Evolutionary conservation across 2,329 filamentous ascomycete species (phyloP), one percentile per base, ranked within the genome.

Genomic region (Sclerotinia borealis): DNA sequence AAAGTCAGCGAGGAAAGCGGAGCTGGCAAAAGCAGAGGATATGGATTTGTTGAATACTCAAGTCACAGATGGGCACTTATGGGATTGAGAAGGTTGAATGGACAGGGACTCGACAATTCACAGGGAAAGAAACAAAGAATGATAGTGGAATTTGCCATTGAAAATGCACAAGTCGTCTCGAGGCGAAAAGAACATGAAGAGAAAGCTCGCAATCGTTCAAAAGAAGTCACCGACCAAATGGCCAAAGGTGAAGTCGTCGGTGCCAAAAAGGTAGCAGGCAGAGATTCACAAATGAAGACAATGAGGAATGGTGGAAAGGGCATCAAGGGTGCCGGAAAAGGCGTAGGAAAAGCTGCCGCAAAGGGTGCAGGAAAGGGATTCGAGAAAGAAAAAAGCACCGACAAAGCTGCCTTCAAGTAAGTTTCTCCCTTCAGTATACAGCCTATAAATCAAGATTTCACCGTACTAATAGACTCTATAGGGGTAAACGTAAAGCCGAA

Each of bases 11-110:
- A 96, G 77, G 82, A 84, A 49, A 86, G 81, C 58, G 92, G 90
- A 9, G 92, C 87, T 8, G 93, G 93, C 52, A 85, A 90, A 74
- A 95, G 90, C 75, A 85, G 93, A 75, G 95, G 95, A 6, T 99
- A 99, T 75, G 95, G 96, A 15, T 99, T 99, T 79, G 90, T 99
- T 69, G 95, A 99, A 78, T 99, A 97, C 77, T 90, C 87, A 68
- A 95, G 91, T 36, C 95, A 99, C 74, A 89, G 95, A 56, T 93
- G 89, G 81, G 95, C 95, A 17, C 82, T 99, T 45, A 98, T 98
- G 91, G 95, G 92, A 29, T 80, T 99, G 67, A 84, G 95, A 52
- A 98, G 92, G 87, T 82, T 99, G 63, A 99, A 99, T 75, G 93
- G 93, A 1, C 88, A 84, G 64, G 78, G 84, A 37, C 70, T 86